Percentiles rank a stretch among this genome's conserved stretches.
Evolutionary conservation across 352 stramenopile genomes (phyloP).

Genomic region (Phytophthora vignae): DNA sequence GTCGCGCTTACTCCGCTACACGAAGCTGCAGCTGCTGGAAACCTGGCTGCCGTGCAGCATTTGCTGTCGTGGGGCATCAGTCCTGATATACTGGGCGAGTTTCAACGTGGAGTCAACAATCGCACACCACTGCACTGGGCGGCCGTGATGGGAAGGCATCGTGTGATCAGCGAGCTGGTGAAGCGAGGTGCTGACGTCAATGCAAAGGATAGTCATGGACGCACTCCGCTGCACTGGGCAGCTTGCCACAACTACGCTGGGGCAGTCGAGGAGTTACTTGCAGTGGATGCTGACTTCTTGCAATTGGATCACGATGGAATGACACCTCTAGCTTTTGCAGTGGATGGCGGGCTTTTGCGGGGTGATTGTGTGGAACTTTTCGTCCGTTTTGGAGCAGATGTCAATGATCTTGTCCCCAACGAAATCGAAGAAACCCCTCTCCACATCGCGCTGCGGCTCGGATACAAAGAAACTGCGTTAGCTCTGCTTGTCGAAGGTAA

Average conservation of each 20-base stretch:
- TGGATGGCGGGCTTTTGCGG: conserved; percentile 60
- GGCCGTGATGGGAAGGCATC: conserved; percentile 64
- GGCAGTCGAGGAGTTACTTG: conserved; percentile 63
- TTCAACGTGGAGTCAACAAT: conserved; percentile 63
- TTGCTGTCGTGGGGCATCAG: conserved; percentile 63
- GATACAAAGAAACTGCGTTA: conserved; percentile 66
- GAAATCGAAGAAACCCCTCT: conserved; percentile 71
- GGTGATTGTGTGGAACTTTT: conserved; percentile 63
- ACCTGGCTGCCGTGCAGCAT: conserved; percentile 60
- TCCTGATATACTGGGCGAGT: conserved; percentile 74
- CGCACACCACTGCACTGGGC: conserved; percentile 83
- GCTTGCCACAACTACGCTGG: conserved; percentile 72
- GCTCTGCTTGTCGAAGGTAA: conserved; percentile 67
- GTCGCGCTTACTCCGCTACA: conserved; percentile 83
- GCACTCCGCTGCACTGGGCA: conserved; percentile 82
- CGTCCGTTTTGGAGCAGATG: conserved; percentile 54
- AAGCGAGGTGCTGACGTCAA: conserved; percentile 61
- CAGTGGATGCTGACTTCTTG: conserved; percentile 54
- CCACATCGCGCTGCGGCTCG: conserved; percentile 72
- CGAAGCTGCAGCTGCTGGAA: conserved; percentile 63
- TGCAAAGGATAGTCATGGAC: conserved; percentile 62
- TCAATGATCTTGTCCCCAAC: conserved; percentile 58
- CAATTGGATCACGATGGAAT: conserved; percentile 68
- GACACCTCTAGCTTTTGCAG: conserved; percentile 72
- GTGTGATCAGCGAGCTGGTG: conserved; percentile 65